Evolutionary conservation across 2,329 filamentous ascomycete species (phyloP).

Genomic region (Colletotrichum magnum): DNA sequence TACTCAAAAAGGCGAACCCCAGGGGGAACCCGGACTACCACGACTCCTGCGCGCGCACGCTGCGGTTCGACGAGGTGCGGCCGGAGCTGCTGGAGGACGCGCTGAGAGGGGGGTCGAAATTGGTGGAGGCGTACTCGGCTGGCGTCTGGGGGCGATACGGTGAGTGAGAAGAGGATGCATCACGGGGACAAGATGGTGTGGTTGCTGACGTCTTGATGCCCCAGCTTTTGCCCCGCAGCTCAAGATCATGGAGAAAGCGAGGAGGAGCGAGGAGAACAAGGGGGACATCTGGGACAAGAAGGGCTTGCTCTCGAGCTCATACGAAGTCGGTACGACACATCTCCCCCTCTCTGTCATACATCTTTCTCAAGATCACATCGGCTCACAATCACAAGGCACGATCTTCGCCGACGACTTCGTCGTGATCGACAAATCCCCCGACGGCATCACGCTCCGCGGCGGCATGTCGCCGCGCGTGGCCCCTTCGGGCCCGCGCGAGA

Average conservation of each 20-base stretch:
- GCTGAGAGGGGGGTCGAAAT: conserved; percentile 20
- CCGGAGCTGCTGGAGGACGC: conserved; percentile 37
- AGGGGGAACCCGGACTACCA: conserved; percentile 19
- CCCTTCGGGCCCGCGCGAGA: conserved; percentile 5
- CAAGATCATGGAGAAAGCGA: conserved; percentile 23
- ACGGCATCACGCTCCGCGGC: conserved; percentile 25
- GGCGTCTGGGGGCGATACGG: conserved; percentile 41
- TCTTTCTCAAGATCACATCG: no score
- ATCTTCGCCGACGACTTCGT: conserved; percentile 40
- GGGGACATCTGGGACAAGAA: conserved; percentile 32
- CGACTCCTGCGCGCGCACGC: conserved; percentile 26
- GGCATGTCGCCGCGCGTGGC: conserved; percentile 24
- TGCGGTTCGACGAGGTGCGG: conserved; percentile 20
- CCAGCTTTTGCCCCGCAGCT: conserved; percentile 21
- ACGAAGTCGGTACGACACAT: conserved; percentile 6
- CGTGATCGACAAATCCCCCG: conserved; percentile 30
- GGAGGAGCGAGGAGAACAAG: conserved; percentile 16
- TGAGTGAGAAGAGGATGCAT: not conserved
- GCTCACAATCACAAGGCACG: conserved; percentile 26
- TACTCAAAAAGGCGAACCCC: conserved; percentile 21
- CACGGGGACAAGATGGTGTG: no score
- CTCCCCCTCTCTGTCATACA: not conserved
- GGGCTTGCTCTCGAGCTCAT: conserved; percentile 13
- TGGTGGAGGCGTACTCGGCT: conserved; percentile 33
- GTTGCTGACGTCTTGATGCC: no score